Evolutionary conservation across 2,329 filamentous ascomycete species (phyloP).

Genomic region (Cladosporium velox): DNA sequence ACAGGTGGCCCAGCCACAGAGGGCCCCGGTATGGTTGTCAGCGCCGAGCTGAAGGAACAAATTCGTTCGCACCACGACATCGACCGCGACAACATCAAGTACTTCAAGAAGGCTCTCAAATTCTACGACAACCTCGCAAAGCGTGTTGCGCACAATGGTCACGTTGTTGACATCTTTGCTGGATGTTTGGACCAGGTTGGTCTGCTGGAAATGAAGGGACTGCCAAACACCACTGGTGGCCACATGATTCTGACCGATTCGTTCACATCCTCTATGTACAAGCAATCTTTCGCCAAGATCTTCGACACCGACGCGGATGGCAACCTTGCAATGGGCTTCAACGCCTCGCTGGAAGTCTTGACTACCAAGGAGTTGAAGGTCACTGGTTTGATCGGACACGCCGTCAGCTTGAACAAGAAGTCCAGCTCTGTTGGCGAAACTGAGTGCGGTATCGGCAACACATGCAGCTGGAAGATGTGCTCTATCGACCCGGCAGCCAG

Average conservation of each 20-base stretch:
- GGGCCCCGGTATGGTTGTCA: conserved; percentile 94
- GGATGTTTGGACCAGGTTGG: conserved; percentile 97
- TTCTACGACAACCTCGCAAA: conserved; percentile 96
- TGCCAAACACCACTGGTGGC: conserved; percentile 93
- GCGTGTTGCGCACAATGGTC: conserved; percentile 91
- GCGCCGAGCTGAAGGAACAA: conserved; percentile 90
- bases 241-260: conserved; percentile 99
- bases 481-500: conserved; percentile 92
- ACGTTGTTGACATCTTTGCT: conserved; percentile 96
- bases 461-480: conserved; percentile 99
- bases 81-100: conserved; percentile 97
- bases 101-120: conserved; percentile 99
- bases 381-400: conserved; percentile 94
- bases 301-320: conserved; percentile 97
- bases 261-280: conserved; percentile 99
- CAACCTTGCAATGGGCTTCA: conserved; percentile 97
- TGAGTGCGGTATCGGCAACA: conserved; percentile 97
- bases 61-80: conserved; percentile 99
- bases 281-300: conserved; percentile 93
- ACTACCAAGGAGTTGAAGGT: conserved; percentile 99
- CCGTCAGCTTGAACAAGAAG: conserved; percentile 96
- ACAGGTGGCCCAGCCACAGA: conserved; percentile 93
- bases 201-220: conserved; percentile 94
- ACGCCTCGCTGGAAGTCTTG: conserved; percentile 89
- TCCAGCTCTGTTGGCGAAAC: conserved; percentile 96